Base-by-base conservation (phyloP, 2,329 filamentous ascomycete genomes). In the Penicillium brevicompactum region DNA sequence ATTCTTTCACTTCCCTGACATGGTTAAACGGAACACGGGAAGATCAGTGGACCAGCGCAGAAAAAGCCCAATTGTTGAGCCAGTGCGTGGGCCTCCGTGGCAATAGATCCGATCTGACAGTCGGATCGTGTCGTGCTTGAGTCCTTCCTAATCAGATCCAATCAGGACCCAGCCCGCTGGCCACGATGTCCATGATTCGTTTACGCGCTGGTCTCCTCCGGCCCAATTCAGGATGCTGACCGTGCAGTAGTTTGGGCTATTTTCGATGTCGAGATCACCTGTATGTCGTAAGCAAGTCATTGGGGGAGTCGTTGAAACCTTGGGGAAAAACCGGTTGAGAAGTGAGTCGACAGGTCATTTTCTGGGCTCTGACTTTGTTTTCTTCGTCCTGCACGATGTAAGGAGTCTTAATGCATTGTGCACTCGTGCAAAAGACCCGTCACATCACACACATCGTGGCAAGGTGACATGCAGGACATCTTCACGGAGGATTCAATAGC, bases 81-180 rank as follows among this genome's bases (percentile, higher is more conserved):
- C 38, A 45, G 22, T 34, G 41, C 13, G 49, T 46, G n/a, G 1
- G 3, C 30, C 8, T 30, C 30, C 57, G 59, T 61, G 59, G 59
- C 55, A 60, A 61, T 61, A 61, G 24, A 5, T 37, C 22, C 50
- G 61, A 64, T 64, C 62, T 64, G 62, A 63, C 62, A 61, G 37
- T 51, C 46, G 56, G 40, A 60, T 62, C 57, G 55, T 63, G 57
- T 41, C 55, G 45, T 37, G 27, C 51, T 27, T 27, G 18, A 54
- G 47, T 56, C 53, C 53, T 55, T 59, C 54, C 52, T 51, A 44
- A 46, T 58, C 54, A 41, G 48, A 37, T 46, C 62, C 62, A 59
- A 58, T 62, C 54, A 49, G 11, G 11, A 21, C 11, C 22, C 32
- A 13, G 10, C 21, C n/a, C 30, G 27, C 8, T 14, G 27, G 41